phyloP scores from a whole-genome alignment of 2,329 filamentous ascomycete genomes.

The Chaetoscypha palmicola region DNA sequence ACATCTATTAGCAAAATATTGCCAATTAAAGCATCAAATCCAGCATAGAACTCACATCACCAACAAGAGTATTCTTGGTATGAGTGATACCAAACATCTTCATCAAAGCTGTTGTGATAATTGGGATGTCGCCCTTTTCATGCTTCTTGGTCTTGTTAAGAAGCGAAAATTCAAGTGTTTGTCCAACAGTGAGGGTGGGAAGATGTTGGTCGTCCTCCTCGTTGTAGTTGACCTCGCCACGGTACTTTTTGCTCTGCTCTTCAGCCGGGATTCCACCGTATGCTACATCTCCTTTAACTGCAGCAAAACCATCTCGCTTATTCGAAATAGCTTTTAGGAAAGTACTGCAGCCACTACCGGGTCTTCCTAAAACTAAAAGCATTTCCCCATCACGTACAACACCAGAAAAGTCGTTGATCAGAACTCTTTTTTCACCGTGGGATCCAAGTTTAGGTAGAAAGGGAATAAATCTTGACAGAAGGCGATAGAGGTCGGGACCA shows the following conservation, averaged over 20 bases:
- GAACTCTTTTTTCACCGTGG: conserved; percentile 25
- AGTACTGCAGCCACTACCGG: conserved; percentile 68
- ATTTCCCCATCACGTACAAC: conserved; percentile 63
- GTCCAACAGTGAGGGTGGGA: conserved; percentile 66
- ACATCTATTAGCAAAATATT: not conserved
- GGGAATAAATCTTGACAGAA: conserved; percentile 38
- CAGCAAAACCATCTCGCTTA: conserved; percentile 56
- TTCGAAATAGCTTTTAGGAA: conserved; percentile 73
- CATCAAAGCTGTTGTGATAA: conserved; percentile 63
- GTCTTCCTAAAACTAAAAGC: conserved; percentile 66
- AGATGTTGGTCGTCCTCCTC: conserved; percentile 72
- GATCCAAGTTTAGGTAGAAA: conserved; percentile 22
- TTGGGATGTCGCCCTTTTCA: conserved; percentile 54
- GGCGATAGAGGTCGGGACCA: conserved; percentile 67
- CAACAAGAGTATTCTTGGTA: conserved; percentile 66
- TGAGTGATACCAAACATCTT: conserved; percentile 75
- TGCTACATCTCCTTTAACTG: conserved; percentile 60
- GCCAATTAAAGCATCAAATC: conserved; percentile 37
- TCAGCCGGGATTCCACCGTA: conserved; percentile 65
- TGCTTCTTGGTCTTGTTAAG: conserved; percentile 68
- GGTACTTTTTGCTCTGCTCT: conserved; percentile 59
- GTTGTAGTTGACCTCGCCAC: conserved; percentile 71
- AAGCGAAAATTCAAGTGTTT: conserved; percentile 68
- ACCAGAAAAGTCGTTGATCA: conserved; percentile 63
- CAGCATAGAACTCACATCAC: conserved; percentile 46